Percentiles rank a stretch among this genome's conserved stretches.
These are phyloP conservation scores for Anastatica hierochuntica DNA, from an alignment of 345 rosid genomes.

Conservation along the genomic window DNA sequence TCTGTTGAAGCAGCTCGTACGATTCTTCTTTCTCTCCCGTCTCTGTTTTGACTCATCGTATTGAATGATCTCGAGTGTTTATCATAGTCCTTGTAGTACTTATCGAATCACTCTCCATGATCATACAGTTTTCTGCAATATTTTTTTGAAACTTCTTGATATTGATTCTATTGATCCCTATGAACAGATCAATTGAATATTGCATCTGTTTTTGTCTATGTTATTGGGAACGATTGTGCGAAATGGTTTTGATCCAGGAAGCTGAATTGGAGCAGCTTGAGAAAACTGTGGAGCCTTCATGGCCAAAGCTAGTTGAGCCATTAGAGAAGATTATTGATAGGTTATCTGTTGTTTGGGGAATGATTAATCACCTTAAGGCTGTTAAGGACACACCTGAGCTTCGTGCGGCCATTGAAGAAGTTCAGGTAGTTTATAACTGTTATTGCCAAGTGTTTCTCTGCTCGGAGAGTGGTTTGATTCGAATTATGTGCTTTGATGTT, in stretches of 20 bases:
- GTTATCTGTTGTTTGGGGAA: constrained; percentile 65
- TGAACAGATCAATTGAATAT: neutral
- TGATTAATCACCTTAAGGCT: constrained; percentile 69
- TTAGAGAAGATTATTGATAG: constrained; percentile 70
- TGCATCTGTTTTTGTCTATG: neutral
- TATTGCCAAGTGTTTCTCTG: neutral
- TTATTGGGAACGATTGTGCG: neutral
- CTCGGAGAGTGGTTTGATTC: constrained; percentile 1
- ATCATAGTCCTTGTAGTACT: neutral
- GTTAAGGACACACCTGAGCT: constrained; percentile 82
- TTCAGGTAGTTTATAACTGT: constrained; percentile 43
- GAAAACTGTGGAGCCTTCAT: constrained; percentile 59
- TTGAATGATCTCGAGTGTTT: neutral
- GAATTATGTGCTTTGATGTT: neutral
- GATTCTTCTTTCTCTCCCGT: neutral
- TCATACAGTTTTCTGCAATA: neutral
- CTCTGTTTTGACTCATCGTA: neutral
- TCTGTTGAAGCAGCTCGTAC: constrained; percentile 54
- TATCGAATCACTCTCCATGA: neutral
- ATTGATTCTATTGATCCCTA: neutral
- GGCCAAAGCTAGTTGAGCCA: constrained; percentile 93
- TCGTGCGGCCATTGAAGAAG: constrained; percentile 88
- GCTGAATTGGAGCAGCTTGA: constrained; percentile 64
- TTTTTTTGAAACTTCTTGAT: neutral
- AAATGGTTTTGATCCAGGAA: constrained; percentile 37